Evolutionary conservation across 768 basidiomycete genomes (phyloP).

Genomic region (Suillus luteus): DNA sequence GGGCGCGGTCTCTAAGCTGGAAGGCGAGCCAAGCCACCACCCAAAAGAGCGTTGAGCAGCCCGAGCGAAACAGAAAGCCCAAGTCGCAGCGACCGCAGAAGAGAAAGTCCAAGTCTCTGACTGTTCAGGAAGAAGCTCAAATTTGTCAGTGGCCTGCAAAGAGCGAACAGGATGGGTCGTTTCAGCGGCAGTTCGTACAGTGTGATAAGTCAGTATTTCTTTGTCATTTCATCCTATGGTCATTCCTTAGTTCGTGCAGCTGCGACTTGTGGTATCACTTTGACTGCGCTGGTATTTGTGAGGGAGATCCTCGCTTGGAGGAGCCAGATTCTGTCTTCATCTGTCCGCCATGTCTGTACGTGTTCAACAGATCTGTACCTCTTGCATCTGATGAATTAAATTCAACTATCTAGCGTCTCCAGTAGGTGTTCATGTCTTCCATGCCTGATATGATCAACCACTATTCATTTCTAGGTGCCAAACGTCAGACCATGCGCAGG

Average conservation of each 20-base stretch:
- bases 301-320: slow-evolving; percentile 40
- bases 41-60: neutral
- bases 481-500: slow-evolving; percentile 16
- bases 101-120: neutral
- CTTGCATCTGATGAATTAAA: neutral
- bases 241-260: slow-evolving; percentile 24
- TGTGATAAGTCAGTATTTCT: slow-evolving; percentile 34
- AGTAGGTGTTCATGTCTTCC: slow-evolving; percentile 20
- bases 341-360: slow-evolving; percentile 47
- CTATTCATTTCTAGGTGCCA: slow-evolving; percentile 17
- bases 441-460: neutral
- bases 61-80: neutral
- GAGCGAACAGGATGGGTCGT: neutral
- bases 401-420: neutral
- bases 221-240: neutral
- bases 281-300: slow-evolving; percentile 47
- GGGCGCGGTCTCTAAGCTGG: neutral
- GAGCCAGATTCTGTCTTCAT: slow-evolving; percentile 30
- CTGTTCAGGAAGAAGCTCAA: neutral
- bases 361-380: neutral
- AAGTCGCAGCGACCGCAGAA: neutral
- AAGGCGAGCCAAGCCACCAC: neutral
- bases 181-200: slow-evolving; percentile 32
- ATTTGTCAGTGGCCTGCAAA: slow-evolving; percentile 5
- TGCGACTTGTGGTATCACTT: slow-evolving; percentile 54